Evolutionary conservation across 805 yeast species (phyloP), one percentile per base, ranked within the genome.

Genomic region (Nakazawaea ishiwadae): DNA sequence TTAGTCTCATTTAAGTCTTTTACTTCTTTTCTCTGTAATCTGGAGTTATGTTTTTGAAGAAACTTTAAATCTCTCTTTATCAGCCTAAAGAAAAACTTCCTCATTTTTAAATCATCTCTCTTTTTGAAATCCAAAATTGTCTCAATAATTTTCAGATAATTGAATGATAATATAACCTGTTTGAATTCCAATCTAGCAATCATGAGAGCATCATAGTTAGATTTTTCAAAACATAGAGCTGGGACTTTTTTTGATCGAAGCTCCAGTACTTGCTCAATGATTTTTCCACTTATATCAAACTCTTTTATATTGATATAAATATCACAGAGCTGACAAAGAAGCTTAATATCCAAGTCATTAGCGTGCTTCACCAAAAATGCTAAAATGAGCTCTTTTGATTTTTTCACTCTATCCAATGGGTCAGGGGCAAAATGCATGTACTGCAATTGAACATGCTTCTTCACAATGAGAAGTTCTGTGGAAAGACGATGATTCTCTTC

Each of bases 71-170:
- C 44, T 19, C 39, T 29, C 4, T 18, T 17, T 14, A 40, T 16
- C 39, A 34, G 39, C 9, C 11, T 14, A 3, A 34, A 35, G 29
- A 35, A 40, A 31, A 40, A 40, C 27, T 17, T 40, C 12, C 43
- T 18, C 9, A 34, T 9, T 8, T 8, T 12, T 3, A 35, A 11
- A n/a, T 30, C 31, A 10, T 35, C 23, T 15, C 19, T 11, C 6
- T 35, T 26, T 15, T n/a, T 29, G 32, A 40, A 40, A 3, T 4
- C 18, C 27, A 40, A 21, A 3, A 35, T 23, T 11, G 18, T 11
- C 24, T 35, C 39, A 19, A 41, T 41, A 7, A 41, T 32, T 14
- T 27, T 11, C 9, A 15, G 20, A 20, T 36, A 41, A 31, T 41
- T 41, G n/a, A 24, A 37, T 9, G 40, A 31, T 7, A 35, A 15